Evolutionary conservation across 202 grass and related monocot species (phyloP).

Genomic region (Saccharum hybrid): DNA sequence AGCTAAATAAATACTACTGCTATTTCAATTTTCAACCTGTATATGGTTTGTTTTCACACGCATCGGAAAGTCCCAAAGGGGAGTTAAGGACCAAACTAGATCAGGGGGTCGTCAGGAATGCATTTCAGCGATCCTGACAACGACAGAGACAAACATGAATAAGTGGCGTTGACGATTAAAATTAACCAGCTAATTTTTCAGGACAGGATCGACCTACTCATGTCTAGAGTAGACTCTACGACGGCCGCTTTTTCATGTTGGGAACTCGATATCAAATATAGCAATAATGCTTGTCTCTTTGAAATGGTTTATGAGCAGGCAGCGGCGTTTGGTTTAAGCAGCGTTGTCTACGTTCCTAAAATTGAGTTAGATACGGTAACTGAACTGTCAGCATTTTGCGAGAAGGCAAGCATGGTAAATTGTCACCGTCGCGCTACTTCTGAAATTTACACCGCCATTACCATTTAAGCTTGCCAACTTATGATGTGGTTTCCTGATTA

Average conservation of each 20-base stretch:
- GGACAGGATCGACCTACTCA: not conserved
- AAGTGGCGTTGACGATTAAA: not conserved
- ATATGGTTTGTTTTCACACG: not conserved
- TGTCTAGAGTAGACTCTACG: not conserved
- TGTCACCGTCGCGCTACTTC: not conserved
- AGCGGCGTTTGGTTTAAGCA: conserved; percentile 81
- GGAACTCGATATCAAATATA: not conserved
- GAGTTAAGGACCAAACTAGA: conserved; percentile 9
- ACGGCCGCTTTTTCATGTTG: not conserved
- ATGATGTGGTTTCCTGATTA: conserved; percentile 10
- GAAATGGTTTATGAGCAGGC: conserved; percentile 51
- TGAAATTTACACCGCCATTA: not conserved
- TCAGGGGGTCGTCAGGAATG: not conserved
- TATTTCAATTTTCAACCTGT: not conserved
- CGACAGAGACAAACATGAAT: not conserved
- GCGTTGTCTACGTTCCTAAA: conserved; percentile 70
- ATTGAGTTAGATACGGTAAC: conserved; percentile 67
- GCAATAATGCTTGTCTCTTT: not conserved
- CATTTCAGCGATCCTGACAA: not conserved
- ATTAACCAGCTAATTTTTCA: not conserved
- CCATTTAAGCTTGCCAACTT: not conserved
- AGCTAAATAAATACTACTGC: conserved; percentile 8
- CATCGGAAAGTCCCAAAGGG: not conserved
- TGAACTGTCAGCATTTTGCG: conserved; percentile 73
- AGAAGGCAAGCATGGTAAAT: conserved; percentile 91